Conservation (phyloP, 2,329 filamentous ascomycete genomes). For the Fusarium setosum region DNA sequence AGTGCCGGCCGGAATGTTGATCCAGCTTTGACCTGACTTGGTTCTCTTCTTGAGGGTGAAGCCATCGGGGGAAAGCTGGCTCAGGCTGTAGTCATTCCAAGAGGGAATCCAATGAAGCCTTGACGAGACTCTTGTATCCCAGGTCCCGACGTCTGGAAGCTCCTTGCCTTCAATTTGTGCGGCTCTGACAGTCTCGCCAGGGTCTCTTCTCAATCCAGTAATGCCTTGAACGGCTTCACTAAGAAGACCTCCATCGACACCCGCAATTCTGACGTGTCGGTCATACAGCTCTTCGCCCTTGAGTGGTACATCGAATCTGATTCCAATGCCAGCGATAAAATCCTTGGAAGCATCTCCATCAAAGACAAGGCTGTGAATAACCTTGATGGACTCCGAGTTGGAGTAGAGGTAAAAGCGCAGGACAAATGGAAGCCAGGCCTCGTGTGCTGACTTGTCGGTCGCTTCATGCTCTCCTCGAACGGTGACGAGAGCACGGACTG, state of each 20-base stretch:
- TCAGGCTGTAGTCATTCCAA: constrained; percentile 68
- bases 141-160: constrained; percentile 56
- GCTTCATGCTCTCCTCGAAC: constrained; percentile 52
- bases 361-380: constrained; percentile 67
- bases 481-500: constrained; percentile 56
- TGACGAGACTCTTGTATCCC: constrained; percentile 58
- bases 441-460: constrained; percentile 43
- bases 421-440: constrained; percentile 63
- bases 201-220: constrained; percentile 67
- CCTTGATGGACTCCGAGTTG: constrained; percentile 64
- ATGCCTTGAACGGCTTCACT: constrained; percentile 70
- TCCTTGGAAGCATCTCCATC: constrained; percentile 61
- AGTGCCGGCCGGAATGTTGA: constrained; percentile 67
- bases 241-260: constrained; percentile 65
- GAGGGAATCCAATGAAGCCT: constrained; percentile 66
- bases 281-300: constrained; percentile 64
- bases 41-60: constrained; percentile 71
- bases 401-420: constrained; percentile 69
- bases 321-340: constrained; percentile 65
- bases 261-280: constrained; percentile 68
- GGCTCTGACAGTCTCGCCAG: constrained; percentile 58
- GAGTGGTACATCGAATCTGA: constrained; percentile 67
- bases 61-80: constrained; percentile 69
- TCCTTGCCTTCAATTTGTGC: constrained; percentile 62
- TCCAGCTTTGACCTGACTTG: constrained; percentile 66